Percentiles rank a stretch among this genome's conserved stretches.
Evolutionary conservation across 495 filamentous ascomycete genomes (phyloP).

Genomic region (Cryomyces antarcticus): DNA sequence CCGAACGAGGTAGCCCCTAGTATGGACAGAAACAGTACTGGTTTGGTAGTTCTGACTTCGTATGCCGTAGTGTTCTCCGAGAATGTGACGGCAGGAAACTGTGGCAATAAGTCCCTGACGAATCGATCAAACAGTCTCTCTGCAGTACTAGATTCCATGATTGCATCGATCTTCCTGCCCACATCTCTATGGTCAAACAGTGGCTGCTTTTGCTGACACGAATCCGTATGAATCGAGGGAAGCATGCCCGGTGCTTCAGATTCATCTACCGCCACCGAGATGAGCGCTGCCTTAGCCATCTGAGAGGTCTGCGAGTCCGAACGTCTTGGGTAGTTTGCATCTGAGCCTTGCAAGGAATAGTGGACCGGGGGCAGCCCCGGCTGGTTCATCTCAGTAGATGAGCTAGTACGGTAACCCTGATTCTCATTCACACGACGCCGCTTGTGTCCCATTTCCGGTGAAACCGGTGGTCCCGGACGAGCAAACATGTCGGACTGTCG

Average conservation of each 20-base stretch:
- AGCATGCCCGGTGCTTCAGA: too few relatives aligned
- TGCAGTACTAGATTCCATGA: conserved; percentile 44
- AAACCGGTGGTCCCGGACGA: not conserved
- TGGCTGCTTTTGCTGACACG: conserved; percentile 5
- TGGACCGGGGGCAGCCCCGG: too few relatives aligned
- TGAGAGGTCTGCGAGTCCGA: conserved; percentile 1
- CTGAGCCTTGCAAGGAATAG: not conserved
- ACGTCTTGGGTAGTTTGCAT: not conserved
- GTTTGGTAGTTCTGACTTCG: conserved; percentile 49
- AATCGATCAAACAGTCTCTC: conserved; percentile 47
- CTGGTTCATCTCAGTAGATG: not conserved
- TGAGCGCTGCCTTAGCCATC: not conserved
- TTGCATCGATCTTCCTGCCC: conserved; percentile 35
- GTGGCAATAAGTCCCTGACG: conserved; percentile 41
- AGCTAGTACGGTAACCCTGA: too few relatives aligned
- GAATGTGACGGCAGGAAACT: conserved; percentile 67
- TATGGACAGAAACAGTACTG: conserved; percentile 64
- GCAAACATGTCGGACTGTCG: too few relatives aligned
- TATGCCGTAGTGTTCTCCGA: conserved; percentile 40
- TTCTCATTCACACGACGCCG: not conserved
- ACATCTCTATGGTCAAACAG: conserved; percentile 34
- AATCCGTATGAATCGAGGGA: too few relatives aligned
- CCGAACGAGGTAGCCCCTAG: conserved; percentile 39
- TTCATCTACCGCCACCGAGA: not conserved
- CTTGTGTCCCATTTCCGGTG: not conserved